A percentile compares a stretch with the other conserved stretches of the same genome.
Evolutionary conservation across 2,329 filamentous ascomycete genomes (phyloP).

Genomic region (Epichloe elymi): DNA sequence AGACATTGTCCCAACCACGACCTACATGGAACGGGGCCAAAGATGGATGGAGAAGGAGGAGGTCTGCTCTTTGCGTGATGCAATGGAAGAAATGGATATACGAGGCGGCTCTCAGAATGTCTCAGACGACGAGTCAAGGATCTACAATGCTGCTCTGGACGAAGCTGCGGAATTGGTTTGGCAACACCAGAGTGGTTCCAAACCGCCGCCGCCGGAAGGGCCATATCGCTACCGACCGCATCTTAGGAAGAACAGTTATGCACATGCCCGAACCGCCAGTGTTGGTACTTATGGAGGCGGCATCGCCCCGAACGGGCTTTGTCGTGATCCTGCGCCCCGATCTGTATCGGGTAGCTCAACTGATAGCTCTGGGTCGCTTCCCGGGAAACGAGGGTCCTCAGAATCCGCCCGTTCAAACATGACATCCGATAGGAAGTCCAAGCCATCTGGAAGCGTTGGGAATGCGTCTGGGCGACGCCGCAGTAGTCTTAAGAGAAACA

Average conservation of each 20-base stretch:
- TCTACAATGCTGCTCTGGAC: conserved; percentile 59
- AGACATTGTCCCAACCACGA: conserved; percentile 49
- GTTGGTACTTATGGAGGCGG: conserved; percentile 36
- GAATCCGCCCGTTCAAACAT: conserved; percentile 11
- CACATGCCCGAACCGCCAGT: conserved; percentile 50
- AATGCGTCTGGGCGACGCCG: conserved; percentile 36
- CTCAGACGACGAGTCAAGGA: conserved; percentile 42
- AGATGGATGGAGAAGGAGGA: conserved; percentile 76
- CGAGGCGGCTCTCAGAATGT: conserved; percentile 21
- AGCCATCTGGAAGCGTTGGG: conserved; percentile 28
- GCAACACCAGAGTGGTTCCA: conserved; percentile 52
- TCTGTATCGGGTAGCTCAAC: conserved; percentile 41
- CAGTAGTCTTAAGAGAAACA: conserved; percentile 55
- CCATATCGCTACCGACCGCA: conserved; percentile 57
- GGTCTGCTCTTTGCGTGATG: conserved; percentile 53
- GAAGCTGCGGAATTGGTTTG: conserved; percentile 71
- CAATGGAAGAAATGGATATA: conserved; percentile 61
- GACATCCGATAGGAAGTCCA: conserved; percentile 16
- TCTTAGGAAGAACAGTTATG: conserved; percentile 58
- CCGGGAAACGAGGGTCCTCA: conserved; percentile 16
- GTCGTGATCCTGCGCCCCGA: conserved; percentile 27
- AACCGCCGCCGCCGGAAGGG: conserved; percentile 36
- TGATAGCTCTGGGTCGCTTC: conserved; percentile 30
- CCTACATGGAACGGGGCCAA: conserved; percentile 61
- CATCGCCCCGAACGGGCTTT: conserved; percentile 25